A percentile compares a stretch with the other conserved stretches of the same genome.
Evolutionary conservation across 768 basidiomycete species (phyloP).

Genomic region (Symmetrospora coprosmae): DNA sequence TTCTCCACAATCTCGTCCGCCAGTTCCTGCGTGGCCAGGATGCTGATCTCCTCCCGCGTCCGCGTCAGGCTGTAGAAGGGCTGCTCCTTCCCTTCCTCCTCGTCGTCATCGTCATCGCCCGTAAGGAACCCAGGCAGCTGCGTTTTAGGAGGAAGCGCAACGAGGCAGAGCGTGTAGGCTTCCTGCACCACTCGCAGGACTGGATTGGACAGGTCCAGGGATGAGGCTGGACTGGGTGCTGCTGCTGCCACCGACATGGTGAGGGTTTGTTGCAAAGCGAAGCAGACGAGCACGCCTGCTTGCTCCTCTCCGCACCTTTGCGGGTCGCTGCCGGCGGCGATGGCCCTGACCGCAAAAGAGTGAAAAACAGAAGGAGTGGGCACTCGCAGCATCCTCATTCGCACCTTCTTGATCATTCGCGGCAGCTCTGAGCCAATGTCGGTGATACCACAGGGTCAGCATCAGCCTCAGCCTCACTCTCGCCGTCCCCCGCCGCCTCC

Average conservation of each 20-base stretch:
- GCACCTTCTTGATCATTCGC: too few relatives aligned
- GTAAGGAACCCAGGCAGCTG: background rate
- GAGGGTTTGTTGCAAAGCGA: background rate
- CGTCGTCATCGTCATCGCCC: background rate
- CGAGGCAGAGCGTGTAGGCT: background rate
- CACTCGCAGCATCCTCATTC: too few relatives aligned
- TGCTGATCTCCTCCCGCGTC: constrained; percentile 16
- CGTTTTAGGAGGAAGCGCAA: background rate
- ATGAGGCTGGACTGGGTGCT: too few relatives aligned
- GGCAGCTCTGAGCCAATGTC: background rate
- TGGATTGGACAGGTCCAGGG: background rate
- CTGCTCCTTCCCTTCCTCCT: background rate
- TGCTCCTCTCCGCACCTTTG: background rate
- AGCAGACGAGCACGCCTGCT: background rate
- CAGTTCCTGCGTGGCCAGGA: background rate
- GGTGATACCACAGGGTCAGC: background rate
- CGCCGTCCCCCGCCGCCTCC: background rate
- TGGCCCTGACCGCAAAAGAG: background rate
- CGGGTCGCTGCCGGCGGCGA: background rate
- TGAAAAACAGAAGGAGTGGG: too few relatives aligned
- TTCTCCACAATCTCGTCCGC: background rate
- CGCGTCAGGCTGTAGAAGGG: constrained; percentile 21
- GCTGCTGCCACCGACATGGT: too few relatives aligned
- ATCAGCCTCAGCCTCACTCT: background rate
- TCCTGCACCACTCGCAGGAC: background rate